Conservation (phyloP, 139 green algal genomes). For the Closterium sp. region DNA sequence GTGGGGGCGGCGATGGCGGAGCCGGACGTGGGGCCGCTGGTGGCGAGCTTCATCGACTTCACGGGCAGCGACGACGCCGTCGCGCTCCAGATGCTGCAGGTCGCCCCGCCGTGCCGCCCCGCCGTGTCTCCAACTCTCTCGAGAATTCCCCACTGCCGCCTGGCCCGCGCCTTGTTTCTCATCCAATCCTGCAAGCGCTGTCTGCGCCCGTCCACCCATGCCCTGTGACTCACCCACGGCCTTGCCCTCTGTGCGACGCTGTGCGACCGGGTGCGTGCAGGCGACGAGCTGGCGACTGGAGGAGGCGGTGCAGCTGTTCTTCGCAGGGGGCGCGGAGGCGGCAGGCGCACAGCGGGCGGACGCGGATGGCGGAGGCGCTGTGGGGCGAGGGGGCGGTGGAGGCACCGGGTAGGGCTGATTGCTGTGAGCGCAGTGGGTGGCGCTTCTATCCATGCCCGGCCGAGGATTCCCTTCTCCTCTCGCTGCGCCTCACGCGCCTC, state of each 20-base stretch:
- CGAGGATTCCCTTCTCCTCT: not conserved
- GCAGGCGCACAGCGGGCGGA: not conserved
- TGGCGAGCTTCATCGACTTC: constrained; percentile 23
- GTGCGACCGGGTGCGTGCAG: not conserved
- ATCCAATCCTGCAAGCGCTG: not conserved
- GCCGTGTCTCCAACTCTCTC: too few relatives aligned
- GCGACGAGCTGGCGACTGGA: not conserved
- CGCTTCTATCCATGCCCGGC: not conserved
- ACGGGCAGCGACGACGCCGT: constrained; percentile 8
- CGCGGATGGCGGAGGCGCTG: not conserved
- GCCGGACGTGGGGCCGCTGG: not conserved
- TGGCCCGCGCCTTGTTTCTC: not conserved
- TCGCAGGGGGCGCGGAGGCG: not conserved
- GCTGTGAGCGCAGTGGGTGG: not conserved
- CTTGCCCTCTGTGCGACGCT: not conserved
- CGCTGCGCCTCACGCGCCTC: not conserved
- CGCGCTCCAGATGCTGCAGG: constrained; percentile 16
- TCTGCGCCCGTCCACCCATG: too few relatives aligned
- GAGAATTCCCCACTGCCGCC: too few relatives aligned
- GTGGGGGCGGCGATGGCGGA: too few relatives aligned
- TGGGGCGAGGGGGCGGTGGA: not conserved
- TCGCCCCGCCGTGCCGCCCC: not conserved
- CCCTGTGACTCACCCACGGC: too few relatives aligned
- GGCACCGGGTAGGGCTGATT: not conserved
- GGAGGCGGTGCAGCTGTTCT: not conserved